These are phyloP conservation scores for Trichophyton benhamiae DNA, from an alignment of 2,329 filamentous ascomycete genomes.

Conservation along the genomic window DNA sequence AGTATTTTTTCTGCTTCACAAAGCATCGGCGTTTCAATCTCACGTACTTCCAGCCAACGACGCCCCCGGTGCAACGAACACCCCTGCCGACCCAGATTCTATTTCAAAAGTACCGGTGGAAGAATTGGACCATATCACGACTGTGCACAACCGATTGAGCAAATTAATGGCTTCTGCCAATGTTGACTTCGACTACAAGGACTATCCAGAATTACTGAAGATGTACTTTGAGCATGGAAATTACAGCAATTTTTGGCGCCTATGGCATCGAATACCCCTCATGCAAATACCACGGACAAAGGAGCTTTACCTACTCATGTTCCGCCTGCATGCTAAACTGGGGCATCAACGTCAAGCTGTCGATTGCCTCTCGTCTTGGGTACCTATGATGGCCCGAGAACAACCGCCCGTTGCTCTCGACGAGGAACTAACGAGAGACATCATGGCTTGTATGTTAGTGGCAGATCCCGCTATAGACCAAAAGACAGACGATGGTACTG, in stretches of 20 bases:
- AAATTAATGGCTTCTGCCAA: slow-evolving; percentile 22
- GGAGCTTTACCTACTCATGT: slow-evolving; percentile 46
- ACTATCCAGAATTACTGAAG: slow-evolving; percentile 23
- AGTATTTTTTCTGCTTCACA: slow-evolving; percentile 36
- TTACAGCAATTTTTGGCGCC: slow-evolving; percentile 49
- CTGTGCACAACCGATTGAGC: slow-evolving; percentile 17
- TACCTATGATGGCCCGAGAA: slow-evolving; percentile 50
- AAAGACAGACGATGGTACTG: slow-evolving; percentile 13
- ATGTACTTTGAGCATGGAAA: slow-evolving; percentile 31
- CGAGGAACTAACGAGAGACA: slow-evolving; percentile 34
- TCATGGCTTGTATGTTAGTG: slow-evolving; percentile 45
- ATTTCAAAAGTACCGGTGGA: slow-evolving; percentile 6
- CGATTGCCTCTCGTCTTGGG: slow-evolving; percentile 40
- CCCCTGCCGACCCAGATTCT: slow-evolving; percentile 12
- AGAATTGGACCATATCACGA: slow-evolving; percentile 10
- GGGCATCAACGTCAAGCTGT: slow-evolving; percentile 34
- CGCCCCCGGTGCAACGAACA: slow-evolving; percentile 25
- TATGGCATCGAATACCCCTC: slow-evolving; percentile 46
- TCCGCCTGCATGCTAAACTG: slow-evolving; percentile 37
- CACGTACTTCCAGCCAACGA: slow-evolving; percentile 31
- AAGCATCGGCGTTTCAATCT: slow-evolving; percentile 28
- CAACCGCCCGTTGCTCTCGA: slow-evolving; percentile 37
- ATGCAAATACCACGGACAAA: slow-evolving; percentile 38
- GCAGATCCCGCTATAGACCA: slow-evolving; percentile 42
- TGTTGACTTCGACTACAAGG: slow-evolving; percentile 20